These are phyloP conservation scores for Sugiyamaella xylanicola DNA, from an alignment of 1,139 yeast species.

Conservation along the genomic window DNA sequence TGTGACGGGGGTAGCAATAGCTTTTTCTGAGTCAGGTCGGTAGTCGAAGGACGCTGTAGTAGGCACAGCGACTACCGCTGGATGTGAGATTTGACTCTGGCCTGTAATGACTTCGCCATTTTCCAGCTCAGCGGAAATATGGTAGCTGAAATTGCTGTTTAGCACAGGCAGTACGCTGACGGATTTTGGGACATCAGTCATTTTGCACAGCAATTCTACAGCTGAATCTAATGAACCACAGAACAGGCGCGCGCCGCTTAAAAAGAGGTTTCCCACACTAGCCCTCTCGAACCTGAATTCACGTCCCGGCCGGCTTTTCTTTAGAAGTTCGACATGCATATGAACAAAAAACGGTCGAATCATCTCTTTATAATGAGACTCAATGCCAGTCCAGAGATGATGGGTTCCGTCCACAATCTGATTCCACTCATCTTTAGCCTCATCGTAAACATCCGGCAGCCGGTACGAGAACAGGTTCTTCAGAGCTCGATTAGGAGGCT, in stretches of 20 bases:
- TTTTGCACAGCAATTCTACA: slow-evolving; percentile 68
- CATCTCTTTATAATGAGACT: slow-evolving; percentile 69
- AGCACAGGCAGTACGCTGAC: slow-evolving; percentile 75
- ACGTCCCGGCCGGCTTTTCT: slow-evolving; percentile 61
- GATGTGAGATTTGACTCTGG: slow-evolving; percentile 95
- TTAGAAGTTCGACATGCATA: slow-evolving; percentile 74
- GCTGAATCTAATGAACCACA: slow-evolving; percentile 86
- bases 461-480: slow-evolving; percentile 59
- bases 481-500: slow-evolving; percentile 43
- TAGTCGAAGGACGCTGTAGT: too few species aligned
- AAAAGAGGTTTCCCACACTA: slow-evolving; percentile 78
- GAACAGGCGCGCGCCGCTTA: slow-evolving; percentile 79
- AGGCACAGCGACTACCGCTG: slow-evolving; percentile 41
- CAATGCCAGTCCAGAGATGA: slow-evolving; percentile 62
- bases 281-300: slow-evolving; percentile 74
- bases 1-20: background rate
- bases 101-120: slow-evolving; percentile 82
- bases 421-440: slow-evolving; percentile 75
- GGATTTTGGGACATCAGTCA: slow-evolving; percentile 61
- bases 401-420: slow-evolving; percentile 80
- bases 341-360: slow-evolving; percentile 76
- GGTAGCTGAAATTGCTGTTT: slow-evolving; percentile 82
- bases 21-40: too few species aligned
- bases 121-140: slow-evolving; percentile 73
- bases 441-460: slow-evolving; percentile 52